Base-by-base conservation (phyloP, 176 grass and related monocot genomes). In the Hordeum vulgare region DNA sequence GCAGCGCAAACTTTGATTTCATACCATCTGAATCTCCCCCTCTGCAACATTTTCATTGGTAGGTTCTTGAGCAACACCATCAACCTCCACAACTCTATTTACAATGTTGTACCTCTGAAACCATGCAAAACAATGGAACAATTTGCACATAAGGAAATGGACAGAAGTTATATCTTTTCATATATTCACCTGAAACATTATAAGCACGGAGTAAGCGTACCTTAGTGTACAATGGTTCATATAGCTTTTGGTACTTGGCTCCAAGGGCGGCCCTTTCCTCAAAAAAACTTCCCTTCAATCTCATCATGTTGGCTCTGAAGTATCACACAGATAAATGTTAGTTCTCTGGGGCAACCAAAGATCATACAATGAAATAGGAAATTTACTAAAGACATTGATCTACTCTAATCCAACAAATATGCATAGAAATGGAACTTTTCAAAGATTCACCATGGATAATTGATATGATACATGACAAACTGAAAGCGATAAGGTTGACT, bases 231-330 rank as follows among this genome's bases (percentile, higher is more conserved):
- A n/a, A n/a, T n/a, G n/a, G n/a, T n/a, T n/a, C n/a, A n/a, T n/a
- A n/a, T n/a, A n/a, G n/a, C n/a, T 88, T 85, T 78, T 88, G 90
- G 39, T 91, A 91, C 78, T 88, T 91, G 15, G 86, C 86, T 68
- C 82, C 90, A 69, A 91, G 90, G 5, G 51, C 86, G 36, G 78
- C 79, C 41, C 86, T 25, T 60, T 91, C 86, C 76, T 88, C n/a
- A 86, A 35, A 85, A 88, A 82, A 88, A 91, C 27, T 88, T 91
- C 3, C 78, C 79, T 74, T 88, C 82, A n/a, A 91, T 65, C 20
- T 88, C 90, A 85, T 91, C 66, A 2, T 91, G 90, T 67, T 91
- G 78, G 36, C 72, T 49, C 86, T 91, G 49, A 12, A 71, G 72
- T 29, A 82, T 72, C 47, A 65, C 27, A 42, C 3, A 27, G 20